Evolutionary conservation across 192 early-diverging fungal genomes (phyloP).

Genomic region (Coemansia sp.): DNA sequence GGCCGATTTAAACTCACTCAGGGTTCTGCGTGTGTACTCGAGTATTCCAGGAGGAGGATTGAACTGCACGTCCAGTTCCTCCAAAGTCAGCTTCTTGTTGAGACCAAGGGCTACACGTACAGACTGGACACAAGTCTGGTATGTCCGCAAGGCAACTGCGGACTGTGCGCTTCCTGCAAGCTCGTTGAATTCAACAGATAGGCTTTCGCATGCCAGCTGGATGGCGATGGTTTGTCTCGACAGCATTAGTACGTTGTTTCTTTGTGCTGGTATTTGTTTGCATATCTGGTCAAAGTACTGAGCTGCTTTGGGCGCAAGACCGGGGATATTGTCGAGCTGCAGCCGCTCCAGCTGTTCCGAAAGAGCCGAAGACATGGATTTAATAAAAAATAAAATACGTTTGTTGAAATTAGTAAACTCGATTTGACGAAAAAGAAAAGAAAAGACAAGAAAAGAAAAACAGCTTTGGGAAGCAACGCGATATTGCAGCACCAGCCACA

Average conservation of each 20-base stretch:
- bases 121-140: slow-evolving; percentile 28
- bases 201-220: slow-evolving; percentile 46
- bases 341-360: slow-evolving; percentile 23
- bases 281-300: slow-evolving; percentile 47
- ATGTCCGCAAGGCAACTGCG: slow-evolving; percentile 24
- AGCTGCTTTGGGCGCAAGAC: slow-evolving; percentile 39
- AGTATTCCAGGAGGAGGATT: slow-evolving; percentile 33
- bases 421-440: not conserved
- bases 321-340: slow-evolving; percentile 37
- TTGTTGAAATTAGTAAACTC: not conserved
- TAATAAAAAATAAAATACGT: not conserved
- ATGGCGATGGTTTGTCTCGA: slow-evolving; percentile 37
- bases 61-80: slow-evolving; percentile 49
- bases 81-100: slow-evolving; percentile 40
- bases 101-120: slow-evolving; percentile 38
- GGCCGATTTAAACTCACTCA: slow-evolving; percentile 31
- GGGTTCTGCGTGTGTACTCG: slow-evolving; percentile 25
- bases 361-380: slow-evolving; percentile 33
- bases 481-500: not conserved
- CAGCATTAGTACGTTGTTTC: slow-evolving; percentile 21
- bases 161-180: slow-evolving; percentile 40
- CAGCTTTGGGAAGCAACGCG: not conserved
- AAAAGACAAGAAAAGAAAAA: not conserved
- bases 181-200: slow-evolving; percentile 48
- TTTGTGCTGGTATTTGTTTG: slow-evolving; percentile 20